These are phyloP conservation scores for Viridothelium virens DNA, from an alignment of 495 filamentous ascomycete genomes.

Conservation along the genomic window DNA sequence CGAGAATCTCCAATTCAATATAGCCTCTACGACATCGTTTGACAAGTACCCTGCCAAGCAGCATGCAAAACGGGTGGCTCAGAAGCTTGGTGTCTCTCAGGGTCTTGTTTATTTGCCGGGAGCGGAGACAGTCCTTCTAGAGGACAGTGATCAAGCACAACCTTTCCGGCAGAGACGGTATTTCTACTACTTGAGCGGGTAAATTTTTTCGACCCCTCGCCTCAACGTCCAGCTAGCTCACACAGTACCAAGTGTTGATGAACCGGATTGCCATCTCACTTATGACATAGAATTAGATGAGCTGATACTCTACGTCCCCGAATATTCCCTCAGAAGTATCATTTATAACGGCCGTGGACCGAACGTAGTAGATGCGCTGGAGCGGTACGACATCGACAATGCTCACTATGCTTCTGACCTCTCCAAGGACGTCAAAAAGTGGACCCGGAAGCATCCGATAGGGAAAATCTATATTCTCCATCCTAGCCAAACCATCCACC, in stretches of 20 bases:
- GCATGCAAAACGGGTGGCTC: conserved; percentile 66
- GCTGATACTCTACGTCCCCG: conserved; percentile 55
- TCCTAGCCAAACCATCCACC: conserved; percentile 19
- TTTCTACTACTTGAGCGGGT: conserved; percentile 63
- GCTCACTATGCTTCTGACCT: conserved; percentile 22
- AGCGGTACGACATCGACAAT: conserved; percentile 43
- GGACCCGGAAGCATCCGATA: conserved; percentile 10
- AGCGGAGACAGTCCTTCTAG: conserved; percentile 40
- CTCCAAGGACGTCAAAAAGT: conserved; percentile 20
- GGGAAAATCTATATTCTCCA: conserved; percentile 28
- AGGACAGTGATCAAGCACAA: conserved; percentile 53
- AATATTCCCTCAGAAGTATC: conserved; percentile 27
- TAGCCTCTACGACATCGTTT: conserved; percentile 3
- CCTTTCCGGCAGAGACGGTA: conserved; percentile 60
- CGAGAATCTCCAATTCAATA: not conserved
- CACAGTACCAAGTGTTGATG: conserved; percentile 36
- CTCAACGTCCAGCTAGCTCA: not conserved
- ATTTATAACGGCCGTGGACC: conserved; percentile 56
- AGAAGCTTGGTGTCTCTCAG: conserved; percentile 50
- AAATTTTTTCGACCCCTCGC: not conserved
- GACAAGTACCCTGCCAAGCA: conserved; percentile 52
- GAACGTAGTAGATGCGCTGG: conserved; percentile 43
- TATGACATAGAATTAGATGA: conserved; percentile 54
- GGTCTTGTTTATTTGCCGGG: conserved; percentile 60
- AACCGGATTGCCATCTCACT: conserved; percentile 53